Conservation (phyloP, 345 rosid genomes). For the Brassica carinata region DNA sequence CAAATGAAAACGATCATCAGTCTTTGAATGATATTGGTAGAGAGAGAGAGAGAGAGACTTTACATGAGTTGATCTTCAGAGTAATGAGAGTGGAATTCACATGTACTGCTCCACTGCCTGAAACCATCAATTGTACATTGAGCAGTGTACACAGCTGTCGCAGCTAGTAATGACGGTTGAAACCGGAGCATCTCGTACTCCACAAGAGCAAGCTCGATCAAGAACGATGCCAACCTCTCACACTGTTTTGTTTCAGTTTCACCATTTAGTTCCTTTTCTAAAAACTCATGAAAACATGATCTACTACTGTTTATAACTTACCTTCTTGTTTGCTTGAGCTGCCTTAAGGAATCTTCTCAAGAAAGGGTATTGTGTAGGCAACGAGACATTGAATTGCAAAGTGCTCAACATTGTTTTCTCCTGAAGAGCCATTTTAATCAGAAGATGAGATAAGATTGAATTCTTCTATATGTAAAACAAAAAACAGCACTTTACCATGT, state of each 20-base stretch:
- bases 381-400: slow-evolving; percentile 78
- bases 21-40: neutral
- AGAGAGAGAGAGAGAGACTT: slow-evolving; percentile 28
- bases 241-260: slow-evolving; percentile 50
- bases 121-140: slow-evolving; percentile 65
- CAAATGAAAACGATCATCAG: neutral
- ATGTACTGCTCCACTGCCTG: slow-evolving; percentile 77
- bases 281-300: neutral
- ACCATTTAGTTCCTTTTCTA: neutral
- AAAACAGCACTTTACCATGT: slow-evolving; percentile 54
- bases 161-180: slow-evolving; percentile 81
- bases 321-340: slow-evolving; percentile 81
- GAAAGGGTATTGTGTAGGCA: slow-evolving; percentile 85
- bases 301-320: slow-evolving; percentile 9
- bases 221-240: slow-evolving; percentile 71
- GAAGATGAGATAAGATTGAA: neutral
- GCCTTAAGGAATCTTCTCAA: slow-evolving; percentile 82
- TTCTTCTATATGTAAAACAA: neutral
- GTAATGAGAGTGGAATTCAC: slow-evolving; percentile 69
- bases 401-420: slow-evolving; percentile 73
- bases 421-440: slow-evolving; percentile 44
- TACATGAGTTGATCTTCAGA: slow-evolving; percentile 77
- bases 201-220: slow-evolving; percentile 82
- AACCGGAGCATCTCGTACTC: slow-evolving; percentile 85
- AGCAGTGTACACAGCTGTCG: slow-evolving; percentile 79